These are phyloP conservation scores for Acacia melanoxylon DNA, from an alignment of 306 rosid genomes.

Conservation along the genomic window DNA sequence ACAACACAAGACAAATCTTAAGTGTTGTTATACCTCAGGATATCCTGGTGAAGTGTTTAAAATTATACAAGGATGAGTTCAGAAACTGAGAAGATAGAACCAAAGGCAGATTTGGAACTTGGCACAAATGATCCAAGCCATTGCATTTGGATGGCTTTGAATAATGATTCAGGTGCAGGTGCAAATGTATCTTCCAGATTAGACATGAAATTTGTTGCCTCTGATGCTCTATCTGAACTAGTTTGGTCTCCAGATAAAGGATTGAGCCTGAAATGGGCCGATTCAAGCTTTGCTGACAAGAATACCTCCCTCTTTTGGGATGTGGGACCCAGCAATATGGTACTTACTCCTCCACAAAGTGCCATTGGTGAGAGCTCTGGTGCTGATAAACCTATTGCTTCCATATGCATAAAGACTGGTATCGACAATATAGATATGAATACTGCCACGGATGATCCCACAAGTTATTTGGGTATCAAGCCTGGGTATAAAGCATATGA, in stretches of 20 bases:
- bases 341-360: constrained; percentile 48
- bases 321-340: constrained; percentile 61
- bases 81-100: constrained; percentile 49
- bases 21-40: constrained; percentile 46
- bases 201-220: constrained; percentile 48
- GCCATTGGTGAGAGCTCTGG: constrained; percentile 36
- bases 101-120: constrained; percentile 57
- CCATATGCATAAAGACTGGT: constrained; percentile 30
- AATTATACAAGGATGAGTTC: constrained; percentile 47
- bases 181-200: constrained; percentile 85
- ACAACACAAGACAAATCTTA: constrained; percentile 27
- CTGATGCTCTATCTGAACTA: constrained; percentile 74
- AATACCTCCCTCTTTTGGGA: constrained; percentile 38
- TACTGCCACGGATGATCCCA: constrained; percentile 27
- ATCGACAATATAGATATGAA: constrained; percentile 34
- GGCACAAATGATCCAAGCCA: constrained; percentile 43
- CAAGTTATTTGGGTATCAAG: constrained; percentile 33
- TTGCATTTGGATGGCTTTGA: constrained; percentile 37
- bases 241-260: constrained; percentile 92
- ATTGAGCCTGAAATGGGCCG: constrained; percentile 57
- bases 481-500: constrained; percentile 30
- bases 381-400: constrained; percentile 37
- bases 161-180: constrained; percentile 77
- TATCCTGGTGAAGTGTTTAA: constrained; percentile 29
- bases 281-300: constrained; percentile 48